Percentiles rank a stretch among this genome's conserved stretches.
Evolutionary conservation across 192 early-diverging fungal species (phyloP).

Genomic region (Dissophora globulifera): DNA sequence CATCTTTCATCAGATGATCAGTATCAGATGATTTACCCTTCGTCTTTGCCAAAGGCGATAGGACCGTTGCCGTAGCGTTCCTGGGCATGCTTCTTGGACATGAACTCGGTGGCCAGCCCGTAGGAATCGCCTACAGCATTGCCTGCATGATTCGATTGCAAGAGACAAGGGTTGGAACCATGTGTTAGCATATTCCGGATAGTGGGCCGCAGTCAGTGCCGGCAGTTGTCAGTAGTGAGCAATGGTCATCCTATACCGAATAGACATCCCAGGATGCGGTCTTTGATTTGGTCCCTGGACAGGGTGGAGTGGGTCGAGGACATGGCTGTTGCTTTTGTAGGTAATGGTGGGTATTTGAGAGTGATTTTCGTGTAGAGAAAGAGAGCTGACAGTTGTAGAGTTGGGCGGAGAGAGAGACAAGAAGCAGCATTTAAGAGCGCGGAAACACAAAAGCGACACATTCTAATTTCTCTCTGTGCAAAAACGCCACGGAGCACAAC

Average conservation of each 20-base stretch:
- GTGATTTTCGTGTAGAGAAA: neutral
- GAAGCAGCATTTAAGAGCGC: neutral
- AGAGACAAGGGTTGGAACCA: too few species aligned
- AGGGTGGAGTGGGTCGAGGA: too few species aligned
- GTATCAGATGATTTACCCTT: constrained; percentile 21
- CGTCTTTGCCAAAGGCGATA: constrained; percentile 66
- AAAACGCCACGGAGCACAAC: too few species aligned
- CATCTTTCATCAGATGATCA: neutral
- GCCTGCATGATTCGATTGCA: constrained; percentile 30
- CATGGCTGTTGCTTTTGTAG: too few species aligned
- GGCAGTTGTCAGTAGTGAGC: too few species aligned
- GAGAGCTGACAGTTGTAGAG: neutral
- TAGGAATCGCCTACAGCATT: constrained; percentile 71
- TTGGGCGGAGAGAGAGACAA: neutral
- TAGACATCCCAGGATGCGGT: constrained; percentile 23
- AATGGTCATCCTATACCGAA: too few species aligned
- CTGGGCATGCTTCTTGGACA: constrained; percentile 55
- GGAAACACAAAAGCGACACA: constrained; percentile 2
- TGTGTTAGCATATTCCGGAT: too few species aligned
- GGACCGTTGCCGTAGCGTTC: constrained; percentile 65
- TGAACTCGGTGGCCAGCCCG: constrained; percentile 73
- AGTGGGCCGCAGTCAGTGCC: too few species aligned
- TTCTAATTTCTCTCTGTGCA: too few species aligned
- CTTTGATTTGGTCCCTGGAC: constrained; percentile 20
- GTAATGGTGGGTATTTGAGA: neutral